These are phyloP conservation scores for Fusarium chuoi DNA, from an alignment of 2,329 filamentous ascomycete genomes.

Conservation along the genomic window DNA sequence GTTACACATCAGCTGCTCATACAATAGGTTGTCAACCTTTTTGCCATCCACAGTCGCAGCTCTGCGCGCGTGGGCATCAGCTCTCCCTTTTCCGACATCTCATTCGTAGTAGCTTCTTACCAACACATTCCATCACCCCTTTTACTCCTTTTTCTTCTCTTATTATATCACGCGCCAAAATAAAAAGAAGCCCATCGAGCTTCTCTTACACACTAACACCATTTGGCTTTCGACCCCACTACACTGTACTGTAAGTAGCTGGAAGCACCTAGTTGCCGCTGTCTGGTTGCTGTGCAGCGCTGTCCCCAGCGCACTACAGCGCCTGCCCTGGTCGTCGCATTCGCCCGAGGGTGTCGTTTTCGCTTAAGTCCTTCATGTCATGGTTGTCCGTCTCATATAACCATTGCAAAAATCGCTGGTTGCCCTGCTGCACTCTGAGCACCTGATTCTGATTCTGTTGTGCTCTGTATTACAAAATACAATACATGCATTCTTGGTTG, in stretches of 20 bases:
- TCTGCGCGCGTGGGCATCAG: constrained; percentile 18
- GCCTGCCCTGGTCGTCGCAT: constrained; percentile 2
- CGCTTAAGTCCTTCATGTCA: constrained; percentile 13
- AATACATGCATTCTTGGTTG: constrained; percentile 1
- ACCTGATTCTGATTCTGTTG: constrained; percentile 12
- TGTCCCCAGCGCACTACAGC: constrained; percentile 9
- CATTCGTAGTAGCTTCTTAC: constrained; percentile 14
- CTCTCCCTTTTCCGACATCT: constrained; percentile 6
- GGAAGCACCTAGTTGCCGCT: not conserved
- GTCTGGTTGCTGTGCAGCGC: constrained; percentile 28
- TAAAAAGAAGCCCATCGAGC: not conserved
- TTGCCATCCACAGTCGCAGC: constrained; percentile 25
- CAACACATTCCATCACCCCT: constrained; percentile 10
- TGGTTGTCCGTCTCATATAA: not conserved
- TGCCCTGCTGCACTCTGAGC: constrained; percentile 10
- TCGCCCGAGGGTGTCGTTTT: constrained; percentile 20
- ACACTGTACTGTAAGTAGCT: constrained; percentile 24
- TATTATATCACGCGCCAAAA: constrained; percentile 27
- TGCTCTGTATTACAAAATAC: not conserved
- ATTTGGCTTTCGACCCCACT: constrained; percentile 26
- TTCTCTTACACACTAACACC: constrained; percentile 17
- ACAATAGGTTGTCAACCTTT: not conserved
- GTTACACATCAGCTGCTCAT: constrained; percentile 29
- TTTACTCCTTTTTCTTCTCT: constrained; percentile 8
- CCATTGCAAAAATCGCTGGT: constrained; percentile 24